phyloP scores from a whole-genome alignment of 1,139 yeast species.

The Pichia sp. region DNA sequence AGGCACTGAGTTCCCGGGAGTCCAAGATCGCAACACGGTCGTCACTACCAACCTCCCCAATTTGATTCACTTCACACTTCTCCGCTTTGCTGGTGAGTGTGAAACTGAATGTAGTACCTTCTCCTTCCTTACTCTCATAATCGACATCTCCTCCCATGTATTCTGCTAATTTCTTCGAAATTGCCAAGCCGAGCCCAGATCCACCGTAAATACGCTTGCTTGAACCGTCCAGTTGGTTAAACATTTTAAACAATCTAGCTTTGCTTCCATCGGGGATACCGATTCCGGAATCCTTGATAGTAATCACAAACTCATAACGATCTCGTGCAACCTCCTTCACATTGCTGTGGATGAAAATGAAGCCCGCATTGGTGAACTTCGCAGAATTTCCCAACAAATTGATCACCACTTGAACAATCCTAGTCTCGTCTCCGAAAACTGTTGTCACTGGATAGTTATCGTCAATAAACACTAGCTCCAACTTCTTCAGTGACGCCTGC shows the following conservation, averaged over 20 bases:
- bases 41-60: constrained; percentile 11
- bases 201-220: constrained; percentile 57
- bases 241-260: constrained; percentile 52
- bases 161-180: constrained; percentile 54
- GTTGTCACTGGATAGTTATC: constrained; percentile 41
- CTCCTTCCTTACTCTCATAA: constrained; percentile 49
- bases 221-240: constrained; percentile 60
- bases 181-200: constrained; percentile 57
- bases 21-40: constrained; percentile 8
- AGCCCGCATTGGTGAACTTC: constrained; percentile 50
- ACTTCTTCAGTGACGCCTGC: constrained; percentile 44
- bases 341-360: constrained; percentile 41
- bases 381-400: constrained; percentile 57
- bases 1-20: constrained; percentile 5
- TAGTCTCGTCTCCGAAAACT: constrained; percentile 49
- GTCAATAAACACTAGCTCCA: constrained; percentile 49
- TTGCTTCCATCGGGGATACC: constrained; percentile 49
- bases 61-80: constrained; percentile 6
- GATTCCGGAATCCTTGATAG: constrained; percentile 57
- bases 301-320: constrained; percentile 42
- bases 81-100: constrained; percentile 34
- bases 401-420: constrained; percentile 52
- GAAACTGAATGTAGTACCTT: constrained; percentile 51
- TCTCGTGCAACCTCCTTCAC: constrained; percentile 36
- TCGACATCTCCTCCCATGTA: constrained; percentile 55